Percentiles rank a stretch among this genome's conserved stretches.
These are phyloP conservation scores for Entomortierella beljakovae DNA, from an alignment of 192 early-diverging fungal species.

Conservation along the genomic window DNA sequence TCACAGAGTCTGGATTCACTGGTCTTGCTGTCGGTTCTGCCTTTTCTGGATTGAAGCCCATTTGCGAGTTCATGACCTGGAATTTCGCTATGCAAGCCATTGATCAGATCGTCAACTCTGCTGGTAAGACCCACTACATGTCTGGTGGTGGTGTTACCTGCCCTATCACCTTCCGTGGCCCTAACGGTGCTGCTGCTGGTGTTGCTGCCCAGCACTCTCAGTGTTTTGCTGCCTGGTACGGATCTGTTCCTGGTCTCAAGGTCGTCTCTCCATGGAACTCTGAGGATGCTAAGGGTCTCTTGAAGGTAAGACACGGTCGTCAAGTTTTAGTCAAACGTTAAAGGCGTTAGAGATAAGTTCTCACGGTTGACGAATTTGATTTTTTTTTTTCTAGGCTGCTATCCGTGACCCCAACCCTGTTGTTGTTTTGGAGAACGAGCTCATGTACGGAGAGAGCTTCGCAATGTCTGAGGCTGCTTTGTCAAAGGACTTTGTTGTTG, in stretches of 20 bases:
- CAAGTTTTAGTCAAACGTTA: too few relatives aligned
- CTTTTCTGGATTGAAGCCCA: slow-evolving; percentile 91
- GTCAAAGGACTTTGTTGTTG: slow-evolving; percentile 85
- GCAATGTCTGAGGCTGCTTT: slow-evolving; percentile 77
- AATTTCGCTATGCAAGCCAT: slow-evolving; percentile 99
- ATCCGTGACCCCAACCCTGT: slow-evolving; percentile 99
- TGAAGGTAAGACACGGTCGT: slow-evolving; percentile 72
- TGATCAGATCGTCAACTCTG: slow-evolving; percentile 99
- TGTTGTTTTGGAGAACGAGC: slow-evolving; percentile 96
- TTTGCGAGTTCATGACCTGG: slow-evolving; percentile 99
- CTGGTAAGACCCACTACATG: slow-evolving; percentile 98
- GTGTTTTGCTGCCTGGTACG: slow-evolving; percentile 99
- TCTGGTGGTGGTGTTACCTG: slow-evolving; percentile 87
- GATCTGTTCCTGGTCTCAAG: slow-evolving; percentile 96
- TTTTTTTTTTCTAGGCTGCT: slow-evolving; percentile 70
- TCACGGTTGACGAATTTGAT: neutral
- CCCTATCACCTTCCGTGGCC: slow-evolving; percentile 98
- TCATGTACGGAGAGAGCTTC: slow-evolving; percentile 95
- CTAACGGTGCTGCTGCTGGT: slow-evolving; percentile 97
- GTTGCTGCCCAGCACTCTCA: slow-evolving; percentile 99
- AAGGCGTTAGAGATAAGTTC: neutral
- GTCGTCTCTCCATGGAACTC: slow-evolving; percentile 96
- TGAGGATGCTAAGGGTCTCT: slow-evolving; percentile 96
- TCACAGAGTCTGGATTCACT: slow-evolving; percentile 98
- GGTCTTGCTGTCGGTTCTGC: slow-evolving; percentile 97